Percentiles rank a stretch among this genome's conserved stretches.
Conservation (phyloP, 2,329 filamentous ascomycete species). For the Paraphoma chrysanthemicola region DNA sequence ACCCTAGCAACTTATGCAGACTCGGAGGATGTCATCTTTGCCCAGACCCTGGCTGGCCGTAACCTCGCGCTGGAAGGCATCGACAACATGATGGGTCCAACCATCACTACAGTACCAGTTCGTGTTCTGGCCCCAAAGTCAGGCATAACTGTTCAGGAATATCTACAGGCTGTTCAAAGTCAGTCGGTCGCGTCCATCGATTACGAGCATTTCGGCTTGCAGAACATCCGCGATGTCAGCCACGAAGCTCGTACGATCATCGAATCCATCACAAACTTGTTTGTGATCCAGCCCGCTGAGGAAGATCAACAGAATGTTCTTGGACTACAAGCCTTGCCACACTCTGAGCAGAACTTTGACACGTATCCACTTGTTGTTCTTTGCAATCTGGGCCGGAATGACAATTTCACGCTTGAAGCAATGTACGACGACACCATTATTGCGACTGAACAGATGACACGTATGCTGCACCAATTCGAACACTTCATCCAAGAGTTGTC, state of each 20-base stretch:
- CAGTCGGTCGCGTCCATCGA: constrained; percentile 16
- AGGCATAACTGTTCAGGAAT: constrained; percentile 12
- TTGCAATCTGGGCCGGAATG: constrained; percentile 14
- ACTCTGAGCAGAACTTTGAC: constrained; percentile 17
- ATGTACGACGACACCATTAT: constrained; percentile 22
- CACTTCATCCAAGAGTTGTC: constrained; percentile 13
- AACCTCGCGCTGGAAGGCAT: constrained; percentile 28
- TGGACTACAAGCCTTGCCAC: constrained; percentile 8
- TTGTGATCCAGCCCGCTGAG: constrained; percentile 37
- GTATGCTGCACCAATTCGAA: constrained; percentile 23
- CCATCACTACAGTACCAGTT: constrained; percentile 48
- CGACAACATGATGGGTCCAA: constrained; percentile 44
- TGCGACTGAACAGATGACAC: constrained; percentile 11
- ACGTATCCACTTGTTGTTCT: constrained; percentile 23
- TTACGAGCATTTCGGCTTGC: constrained; percentile 47
- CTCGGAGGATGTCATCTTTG: constrained; percentile 23
- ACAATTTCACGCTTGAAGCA: constrained; percentile 13
- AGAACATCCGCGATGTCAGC: constrained; percentile 44
- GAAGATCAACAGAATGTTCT: constrained; percentile 11
- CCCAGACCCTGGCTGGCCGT: constrained; percentile 15
- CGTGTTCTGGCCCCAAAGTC: constrained; percentile 43
- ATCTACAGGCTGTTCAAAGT: constrained; percentile 19
- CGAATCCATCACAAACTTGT: constrained; percentile 51
- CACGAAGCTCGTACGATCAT: constrained; percentile 45
- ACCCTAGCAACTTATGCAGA: constrained; percentile 13